Evolutionary conservation across 1,284 basidiomycete genomes (phyloP).

Genomic region (Pisolithus thermaeus): DNA sequence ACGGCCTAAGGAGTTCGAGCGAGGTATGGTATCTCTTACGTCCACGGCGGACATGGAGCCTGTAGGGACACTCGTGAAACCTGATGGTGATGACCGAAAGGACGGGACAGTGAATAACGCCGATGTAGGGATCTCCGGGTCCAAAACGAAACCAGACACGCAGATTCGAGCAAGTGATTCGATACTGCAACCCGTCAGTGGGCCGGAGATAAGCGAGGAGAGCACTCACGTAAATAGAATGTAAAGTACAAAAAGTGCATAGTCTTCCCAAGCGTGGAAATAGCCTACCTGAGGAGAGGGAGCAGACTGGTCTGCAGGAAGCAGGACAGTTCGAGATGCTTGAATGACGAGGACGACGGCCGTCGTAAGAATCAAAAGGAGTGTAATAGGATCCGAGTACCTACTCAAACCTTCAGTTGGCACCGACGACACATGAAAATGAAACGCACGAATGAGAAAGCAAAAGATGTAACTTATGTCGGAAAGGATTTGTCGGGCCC

Average conservation of each 20-base stretch:
- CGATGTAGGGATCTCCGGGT: constrained; percentile 69
- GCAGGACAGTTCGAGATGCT: constrained; percentile 51
- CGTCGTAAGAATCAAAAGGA: constrained; percentile 82
- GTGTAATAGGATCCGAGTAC: constrained; percentile 83
- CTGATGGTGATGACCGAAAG: constrained; percentile 23
- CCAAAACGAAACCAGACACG: constrained; percentile 87
- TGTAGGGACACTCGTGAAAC: constrained; percentile 21
- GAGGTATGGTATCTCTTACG: constrained; percentile 5
- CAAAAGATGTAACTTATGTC: constrained; percentile 58
- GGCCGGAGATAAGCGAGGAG: neutral
- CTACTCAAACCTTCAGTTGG: constrained; percentile 33
- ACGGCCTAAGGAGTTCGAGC: constrained; percentile 22
- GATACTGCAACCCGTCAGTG: constrained; percentile 40
- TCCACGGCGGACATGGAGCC: constrained; percentile 6
- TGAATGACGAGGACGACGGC: constrained; percentile 83
- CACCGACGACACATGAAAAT: constrained; percentile 1
- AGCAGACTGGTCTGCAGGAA: constrained; percentile 38
- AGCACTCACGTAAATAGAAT: constrained; percentile 77
- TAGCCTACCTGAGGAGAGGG: constrained; percentile 59
- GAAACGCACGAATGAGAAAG: constrained; percentile 60
- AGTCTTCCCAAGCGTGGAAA: constrained; percentile 88
- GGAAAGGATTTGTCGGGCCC: constrained; percentile 60
- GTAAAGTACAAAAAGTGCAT: constrained; percentile 79
- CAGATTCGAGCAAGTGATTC: constrained; percentile 88
- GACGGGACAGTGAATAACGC: constrained; percentile 48